A percentile compares a stretch with the other conserved stretches of the same genome.
phyloP scores from a whole-genome alignment of 148 eudicot genomes.

The Cornus suecica region DNA sequence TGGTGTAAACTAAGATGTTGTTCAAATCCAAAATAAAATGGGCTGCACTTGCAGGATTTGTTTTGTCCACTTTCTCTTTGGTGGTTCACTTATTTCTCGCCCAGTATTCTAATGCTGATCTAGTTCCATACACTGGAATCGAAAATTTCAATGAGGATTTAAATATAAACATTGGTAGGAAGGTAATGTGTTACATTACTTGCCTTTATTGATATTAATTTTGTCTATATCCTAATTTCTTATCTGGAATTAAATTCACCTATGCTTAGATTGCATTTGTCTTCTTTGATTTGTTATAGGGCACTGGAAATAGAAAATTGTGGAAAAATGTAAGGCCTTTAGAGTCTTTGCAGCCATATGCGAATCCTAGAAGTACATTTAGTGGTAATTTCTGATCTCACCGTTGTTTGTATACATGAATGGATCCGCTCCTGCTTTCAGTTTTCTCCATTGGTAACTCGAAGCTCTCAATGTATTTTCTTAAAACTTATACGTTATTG shows the following conservation, averaged over 20 bases:
- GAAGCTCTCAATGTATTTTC: not conserved
- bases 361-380: constrained; percentile 62
- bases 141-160: constrained; percentile 50
- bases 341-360: constrained; percentile 76
- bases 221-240: not conserved
- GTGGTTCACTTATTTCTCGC: constrained; percentile 63
- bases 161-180: constrained; percentile 27
- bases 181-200: constrained; percentile 25
- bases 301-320: constrained; percentile 51
- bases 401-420: not conserved
- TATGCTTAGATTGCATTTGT: not conserved
- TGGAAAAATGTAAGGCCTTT: constrained; percentile 70
- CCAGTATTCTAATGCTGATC: constrained; percentile 50
- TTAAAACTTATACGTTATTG: not conserved
- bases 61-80: constrained; percentile 58
- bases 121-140: constrained; percentile 37
- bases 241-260: not conserved
- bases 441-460: not conserved
- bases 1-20: constrained; percentile 43
- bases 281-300: constrained; percentile 40
- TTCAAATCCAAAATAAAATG: constrained; percentile 73
- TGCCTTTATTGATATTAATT: not conserved
- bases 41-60: constrained; percentile 66
- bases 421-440: not conserved
- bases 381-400: constrained; percentile 49